These are phyloP conservation scores for Simplicillium sp. DNA, from an alignment of 2,329 filamentous ascomycete species.

Conservation along the genomic window DNA sequence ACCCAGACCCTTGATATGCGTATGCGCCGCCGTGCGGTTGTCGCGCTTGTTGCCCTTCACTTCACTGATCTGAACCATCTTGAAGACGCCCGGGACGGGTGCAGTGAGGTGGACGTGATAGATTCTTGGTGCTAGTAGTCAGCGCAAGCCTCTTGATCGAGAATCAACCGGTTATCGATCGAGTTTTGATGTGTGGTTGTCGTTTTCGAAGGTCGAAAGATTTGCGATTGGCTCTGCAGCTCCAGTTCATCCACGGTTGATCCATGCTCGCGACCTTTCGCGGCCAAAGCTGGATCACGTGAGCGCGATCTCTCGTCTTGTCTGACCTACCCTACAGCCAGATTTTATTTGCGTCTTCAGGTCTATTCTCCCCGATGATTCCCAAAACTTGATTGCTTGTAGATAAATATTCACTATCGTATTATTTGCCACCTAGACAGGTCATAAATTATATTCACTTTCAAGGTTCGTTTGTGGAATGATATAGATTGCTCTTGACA, in stretches of 20 bases:
- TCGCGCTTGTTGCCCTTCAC: slow-evolving; percentile 92
- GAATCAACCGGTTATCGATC: neutral
- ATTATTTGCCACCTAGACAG: too few species aligned
- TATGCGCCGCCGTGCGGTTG: slow-evolving; percentile 92
- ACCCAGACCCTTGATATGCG: slow-evolving; percentile 93
- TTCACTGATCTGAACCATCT: slow-evolving; percentile 85
- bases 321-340: slow-evolving; percentile 9
- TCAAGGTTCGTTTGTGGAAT: too few species aligned
- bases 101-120: neutral
- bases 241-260: slow-evolving; percentile 9
- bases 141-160: too few species aligned
- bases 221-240: slow-evolving; percentile 21
- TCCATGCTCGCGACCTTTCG: slow-evolving; percentile 13
- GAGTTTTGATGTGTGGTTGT: neutral
- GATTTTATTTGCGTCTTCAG: neutral
- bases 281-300: slow-evolving; percentile 18
- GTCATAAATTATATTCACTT: too few species aligned
- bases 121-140: neutral
- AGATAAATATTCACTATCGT: too few species aligned
- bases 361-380: too few species aligned
- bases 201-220: slow-evolving; percentile 17
- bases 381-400: too few species aligned
- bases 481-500: too few species aligned
- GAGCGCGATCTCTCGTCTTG: slow-evolving; percentile 4
- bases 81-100: slow-evolving; percentile 14